Evolutionary conservation across 106 monocot species (phyloP), one percentile per base, ranked within the genome.

Genomic region (Chionographis japonica): DNA sequence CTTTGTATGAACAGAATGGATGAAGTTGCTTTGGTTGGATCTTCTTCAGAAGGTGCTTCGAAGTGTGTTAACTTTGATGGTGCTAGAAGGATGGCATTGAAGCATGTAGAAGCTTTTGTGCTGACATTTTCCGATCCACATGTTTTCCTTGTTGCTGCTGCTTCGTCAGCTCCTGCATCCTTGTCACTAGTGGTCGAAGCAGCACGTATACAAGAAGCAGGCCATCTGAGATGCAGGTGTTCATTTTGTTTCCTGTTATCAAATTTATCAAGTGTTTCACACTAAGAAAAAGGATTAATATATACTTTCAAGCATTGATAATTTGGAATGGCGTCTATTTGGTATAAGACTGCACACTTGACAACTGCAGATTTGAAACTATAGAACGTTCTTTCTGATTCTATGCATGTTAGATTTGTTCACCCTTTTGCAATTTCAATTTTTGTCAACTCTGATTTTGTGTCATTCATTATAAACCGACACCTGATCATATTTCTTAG

Each of bases 151-250:
- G 61, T 68, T 4, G 86, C 86, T 67, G 82, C 77, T 66, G 64
- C 85, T 16, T 92, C 92, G 63, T 86, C 83, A 12, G 65, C 89
- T 63, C 74, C 92, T 51, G 83, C 85, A 61, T 73, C 82, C 16
- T 78, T 97, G 62, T 64, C 72, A 42, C 86, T 83, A 52, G 75
- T 92, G 68, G 78, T 78, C 61, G 97, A 97, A 74, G 71, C 74
- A 18, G 85, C 80, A 54, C 88, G 83, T 54, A 97, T 97, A 66
- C 97, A 86, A 72, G 97, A 97, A 87, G 97, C 97, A 68, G 97
- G 97, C 2, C 86, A 97, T 79, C 84, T 97, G 50, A 79, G 97
- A 87, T 97, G 97, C 92, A 97, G 97, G 97, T 97, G 54, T 54
- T 52, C 68, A 8, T 49, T 67, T 16, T 62, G 50, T 3, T 68